phyloP scores from a whole-genome alignment of 805 yeast species.

The Suhomyces sp. region DNA sequence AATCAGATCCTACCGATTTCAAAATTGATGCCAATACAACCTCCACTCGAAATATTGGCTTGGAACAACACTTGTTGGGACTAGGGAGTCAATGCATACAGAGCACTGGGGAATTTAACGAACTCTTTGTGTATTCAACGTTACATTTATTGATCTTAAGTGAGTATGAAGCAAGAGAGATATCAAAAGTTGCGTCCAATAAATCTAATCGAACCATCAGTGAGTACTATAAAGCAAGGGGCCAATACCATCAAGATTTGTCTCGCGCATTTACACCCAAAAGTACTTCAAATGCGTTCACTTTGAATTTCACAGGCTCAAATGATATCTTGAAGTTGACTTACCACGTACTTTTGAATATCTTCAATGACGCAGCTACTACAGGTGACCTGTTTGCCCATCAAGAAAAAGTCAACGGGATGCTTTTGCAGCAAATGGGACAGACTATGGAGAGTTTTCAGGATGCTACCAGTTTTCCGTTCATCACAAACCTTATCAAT shows the following conservation, averaged over 20 bases:
- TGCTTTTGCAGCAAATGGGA: conserved; percentile 5
- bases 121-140: conserved; percentile 28
- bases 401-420: conserved; percentile 2
- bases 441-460: conserved; percentile 1
- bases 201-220: conserved; percentile 5
- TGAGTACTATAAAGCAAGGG: conserved; percentile 12
- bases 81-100: conserved; percentile 23
- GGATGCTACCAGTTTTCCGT: conserved; percentile 13
- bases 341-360: conserved; percentile 13
- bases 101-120: conserved; percentile 23
- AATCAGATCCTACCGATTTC: conserved; percentile 4
- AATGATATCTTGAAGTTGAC: conserved; percentile 16
- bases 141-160: conserved; percentile 27
- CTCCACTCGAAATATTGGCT: too few species aligned
- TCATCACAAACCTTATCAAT: conserved; percentile 16
- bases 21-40: too few species aligned
- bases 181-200: conserved; percentile 4
- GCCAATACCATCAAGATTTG: conserved; percentile 16
- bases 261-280: conserved; percentile 13
- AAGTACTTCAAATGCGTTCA: conserved; percentile 17
- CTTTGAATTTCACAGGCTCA: conserved; percentile 15
- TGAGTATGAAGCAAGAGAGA: conserved; percentile 20
- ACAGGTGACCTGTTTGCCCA: conserved; percentile 2
- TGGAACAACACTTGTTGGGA: too few species aligned
- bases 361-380: conserved; percentile 7